phyloP scores from a whole-genome alignment of 768 basidiomycete species.

The Suillus plorans region DNA sequence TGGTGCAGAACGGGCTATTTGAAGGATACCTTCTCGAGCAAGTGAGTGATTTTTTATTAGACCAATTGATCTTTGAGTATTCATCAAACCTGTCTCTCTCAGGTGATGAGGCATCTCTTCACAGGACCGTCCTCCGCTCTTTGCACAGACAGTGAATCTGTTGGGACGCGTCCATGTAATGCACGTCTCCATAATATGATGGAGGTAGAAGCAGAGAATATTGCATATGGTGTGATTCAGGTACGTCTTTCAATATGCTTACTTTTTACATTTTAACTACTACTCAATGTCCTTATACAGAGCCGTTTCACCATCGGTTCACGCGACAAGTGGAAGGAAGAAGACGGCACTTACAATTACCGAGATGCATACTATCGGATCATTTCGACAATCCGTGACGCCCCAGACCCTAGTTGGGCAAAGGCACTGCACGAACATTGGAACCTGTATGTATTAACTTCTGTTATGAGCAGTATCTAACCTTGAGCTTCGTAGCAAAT shows the following conservation, averaged over 20 bases:
- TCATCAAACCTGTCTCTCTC: background rate
- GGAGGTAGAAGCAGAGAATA: constrained; percentile 6
- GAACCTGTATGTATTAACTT: constrained; percentile 6
- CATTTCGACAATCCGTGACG: background rate
- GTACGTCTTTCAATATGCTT: background rate
- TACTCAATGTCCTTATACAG: background rate
- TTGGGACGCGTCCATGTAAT: background rate
- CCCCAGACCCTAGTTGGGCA: constrained; percentile 3
- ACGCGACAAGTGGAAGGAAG: background rate
- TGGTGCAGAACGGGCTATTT: background rate
- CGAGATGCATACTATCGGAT: background rate
- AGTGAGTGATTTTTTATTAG: constrained; percentile 1
- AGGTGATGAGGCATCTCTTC: constrained; percentile 3
- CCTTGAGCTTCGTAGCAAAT: background rate
- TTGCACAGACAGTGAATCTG: background rate
- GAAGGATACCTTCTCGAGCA: background rate
- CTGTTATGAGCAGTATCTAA: background rate
- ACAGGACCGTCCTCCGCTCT: background rate
- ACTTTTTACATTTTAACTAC: background rate
- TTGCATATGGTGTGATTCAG: constrained; percentile 7
- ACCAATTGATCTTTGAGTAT: background rate
- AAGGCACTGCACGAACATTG: background rate
- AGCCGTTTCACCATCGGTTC: background rate
- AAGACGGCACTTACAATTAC: constrained; percentile 2
- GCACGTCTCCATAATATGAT: constrained; percentile 3